These are phyloP conservation scores for Gautieria morchelliformis DNA, from an alignment of 768 basidiomycete genomes.

Conservation along the genomic window DNA sequence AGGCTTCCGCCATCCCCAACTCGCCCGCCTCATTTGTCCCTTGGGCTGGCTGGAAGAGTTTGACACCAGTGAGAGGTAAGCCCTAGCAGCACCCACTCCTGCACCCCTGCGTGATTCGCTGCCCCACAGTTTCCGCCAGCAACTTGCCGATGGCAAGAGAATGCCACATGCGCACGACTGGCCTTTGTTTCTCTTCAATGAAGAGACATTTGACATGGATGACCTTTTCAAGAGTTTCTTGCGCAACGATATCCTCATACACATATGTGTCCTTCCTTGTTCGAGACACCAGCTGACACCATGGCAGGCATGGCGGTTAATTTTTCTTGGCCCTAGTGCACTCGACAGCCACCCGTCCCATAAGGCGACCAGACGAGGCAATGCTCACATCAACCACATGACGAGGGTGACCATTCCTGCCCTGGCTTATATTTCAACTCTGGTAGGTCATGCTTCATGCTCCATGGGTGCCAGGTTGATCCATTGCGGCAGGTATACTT, in stretches of 20 bases:
- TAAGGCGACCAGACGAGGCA: not conserved
- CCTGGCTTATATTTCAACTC: not conserved
- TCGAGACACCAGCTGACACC: not conserved
- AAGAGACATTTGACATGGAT: not conserved
- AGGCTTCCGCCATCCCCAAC: not conserved
- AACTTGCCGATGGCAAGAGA: not conserved
- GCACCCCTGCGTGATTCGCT: not conserved
- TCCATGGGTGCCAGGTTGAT: not conserved
- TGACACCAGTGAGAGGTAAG: not conserved
- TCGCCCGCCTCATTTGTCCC: not conserved
- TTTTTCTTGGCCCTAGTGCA: not conserved
- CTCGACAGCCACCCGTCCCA: not conserved
- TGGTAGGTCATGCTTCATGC: not conserved
- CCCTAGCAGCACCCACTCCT: not conserved
- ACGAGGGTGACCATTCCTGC: not conserved
- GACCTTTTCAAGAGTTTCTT: not conserved
- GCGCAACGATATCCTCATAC: not conserved
- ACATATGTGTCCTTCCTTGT: no score
- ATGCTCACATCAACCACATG: not conserved
- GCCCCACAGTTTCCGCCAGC: not conserved
- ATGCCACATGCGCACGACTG: not conserved
- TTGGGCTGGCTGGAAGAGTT: not conserved
- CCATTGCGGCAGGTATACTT: not conserved
- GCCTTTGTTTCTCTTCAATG: no score
- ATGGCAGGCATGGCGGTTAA: not conserved